These are phyloP conservation scores for Debaryomyces prosopidis DNA, from an alignment of 805 yeast species.

Conservation along the genomic window DNA sequence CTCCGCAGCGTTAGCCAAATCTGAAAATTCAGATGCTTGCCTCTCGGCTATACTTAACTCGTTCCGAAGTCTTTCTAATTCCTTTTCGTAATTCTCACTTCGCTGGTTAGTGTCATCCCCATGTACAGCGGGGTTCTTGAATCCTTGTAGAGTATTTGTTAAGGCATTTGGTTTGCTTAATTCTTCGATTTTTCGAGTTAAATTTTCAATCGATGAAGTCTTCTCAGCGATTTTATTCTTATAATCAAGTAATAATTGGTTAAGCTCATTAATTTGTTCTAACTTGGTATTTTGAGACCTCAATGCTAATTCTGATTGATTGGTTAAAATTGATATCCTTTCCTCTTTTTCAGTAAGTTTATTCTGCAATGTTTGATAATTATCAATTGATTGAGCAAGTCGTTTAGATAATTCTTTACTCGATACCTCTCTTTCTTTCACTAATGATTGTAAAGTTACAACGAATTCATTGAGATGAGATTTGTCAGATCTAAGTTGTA, in stretches of 20 bases:
- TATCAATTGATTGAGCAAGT: conserved; percentile 48
- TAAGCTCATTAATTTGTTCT: conserved; percentile 58
- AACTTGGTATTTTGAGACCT: conserved; percentile 53
- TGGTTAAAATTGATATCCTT: conserved; percentile 49
- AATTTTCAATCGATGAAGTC: conserved; percentile 35
- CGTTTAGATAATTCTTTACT: conserved; percentile 51
- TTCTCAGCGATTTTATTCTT: conserved; percentile 46
- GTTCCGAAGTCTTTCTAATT: conserved; percentile 47
- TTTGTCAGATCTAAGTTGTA: conserved; percentile 57
- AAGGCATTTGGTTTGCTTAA: conserved; percentile 21
- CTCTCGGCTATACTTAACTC: conserved; percentile 59
- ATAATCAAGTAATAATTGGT: conserved; percentile 42
- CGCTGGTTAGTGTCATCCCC: background rate
- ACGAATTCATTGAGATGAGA: conserved; percentile 56
- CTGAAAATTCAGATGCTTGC: conserved; percentile 60
- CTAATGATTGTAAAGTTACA: conserved; percentile 58
- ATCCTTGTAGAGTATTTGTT: conserved; percentile 8
- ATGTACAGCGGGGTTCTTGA: background rate
- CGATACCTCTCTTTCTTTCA: conserved; percentile 59
- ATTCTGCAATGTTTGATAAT: conserved; percentile 44
- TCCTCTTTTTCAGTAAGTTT: conserved; percentile 56
- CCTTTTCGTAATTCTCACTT: conserved; percentile 16
- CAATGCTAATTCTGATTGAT: conserved; percentile 56
- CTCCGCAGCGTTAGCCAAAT: conserved; percentile 67
- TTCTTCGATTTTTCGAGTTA: conserved; percentile 35